Base-by-base conservation (phyloP, 2,329 filamentous ascomycete species). In the Penicillium hordei region DNA sequence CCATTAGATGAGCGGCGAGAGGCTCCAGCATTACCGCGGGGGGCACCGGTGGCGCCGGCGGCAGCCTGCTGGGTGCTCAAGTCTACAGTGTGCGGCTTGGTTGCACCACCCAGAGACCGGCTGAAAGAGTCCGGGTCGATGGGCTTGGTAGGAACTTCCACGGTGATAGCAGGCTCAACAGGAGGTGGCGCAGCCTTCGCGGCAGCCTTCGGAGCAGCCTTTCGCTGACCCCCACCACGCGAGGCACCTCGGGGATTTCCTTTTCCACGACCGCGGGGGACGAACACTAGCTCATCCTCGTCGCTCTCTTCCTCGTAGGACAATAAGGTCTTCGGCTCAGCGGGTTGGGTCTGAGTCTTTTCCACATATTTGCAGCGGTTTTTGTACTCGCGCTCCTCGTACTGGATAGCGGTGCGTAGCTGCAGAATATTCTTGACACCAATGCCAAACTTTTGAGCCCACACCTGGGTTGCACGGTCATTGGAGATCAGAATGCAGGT, bases 71-170 rank as follows among this genome's bases (percentile, higher is more conserved):
- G 74, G 3, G 67, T 67, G 58, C 68, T 73, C 48, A 71, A 58
- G 51, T 74, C 73, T 31, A 73, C 64, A 2, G 66, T 61, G 5
- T 66, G 57, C 29, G 60, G 60, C 57, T 75, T 77, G 27, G 60
- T 52, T 15, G 65, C 52, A 19, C 63, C 62, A 12, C 70, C 72
- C 33, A 77, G 67, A 25, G 72, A 73, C 19, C 78, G 76, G 60
- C 75, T 79, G 61, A 80, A 80, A 1, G 78, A 80, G 63, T 80
- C 72, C 1, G 78, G 78, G 52, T 80, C 78, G 44, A 80, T 80
- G 12, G 78, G 78, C 53, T 76, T 70, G 4, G 77, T 76, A 1
- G 78, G 78, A 17, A 80, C 73, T 60, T 79, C 77, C 19, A 78
- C 67, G 1, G 68, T 61, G n/a, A 62, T 64, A 2, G 68, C 61